These are phyloP conservation scores for Calonectria multiphialidica DNA, from an alignment of 2,329 filamentous ascomycete genomes.

Conservation along the genomic window DNA sequence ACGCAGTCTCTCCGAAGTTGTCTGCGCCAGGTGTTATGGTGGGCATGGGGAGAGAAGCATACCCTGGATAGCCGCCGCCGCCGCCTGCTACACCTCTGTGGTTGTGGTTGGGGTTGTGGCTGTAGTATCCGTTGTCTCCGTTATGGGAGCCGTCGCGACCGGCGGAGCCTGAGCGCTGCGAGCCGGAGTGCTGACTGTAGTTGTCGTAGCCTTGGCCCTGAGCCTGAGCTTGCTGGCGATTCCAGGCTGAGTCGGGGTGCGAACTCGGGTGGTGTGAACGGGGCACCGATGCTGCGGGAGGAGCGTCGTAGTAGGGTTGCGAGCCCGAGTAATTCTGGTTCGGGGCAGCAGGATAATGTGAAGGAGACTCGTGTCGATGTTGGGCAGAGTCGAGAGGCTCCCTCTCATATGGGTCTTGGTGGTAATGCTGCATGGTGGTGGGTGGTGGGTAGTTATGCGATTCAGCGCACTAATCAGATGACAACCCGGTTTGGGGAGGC, in stretches of 20 bases:
- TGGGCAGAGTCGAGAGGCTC: slow-evolving; percentile 48
- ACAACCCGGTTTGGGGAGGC: slow-evolving; percentile 18
- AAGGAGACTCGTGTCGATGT: slow-evolving; percentile 39
- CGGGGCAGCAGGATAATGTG: slow-evolving; percentile 35
- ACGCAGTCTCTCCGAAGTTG: slow-evolving; percentile 73
- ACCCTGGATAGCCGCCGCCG: slow-evolving; percentile 41
- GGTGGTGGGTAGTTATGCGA: slow-evolving; percentile 23
- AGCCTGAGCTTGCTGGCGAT: slow-evolving; percentile 30
- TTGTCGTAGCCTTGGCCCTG: slow-evolving; percentile 24
- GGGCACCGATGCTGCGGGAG: slow-evolving; percentile 24
- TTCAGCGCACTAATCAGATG: slow-evolving; percentile 25
- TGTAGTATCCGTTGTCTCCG: slow-evolving; percentile 40
- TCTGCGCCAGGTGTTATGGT: slow-evolving; percentile 73
- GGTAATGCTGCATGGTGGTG: slow-evolving; percentile 49
- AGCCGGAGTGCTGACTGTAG: slow-evolving; percentile 31
- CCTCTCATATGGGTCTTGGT: slow-evolving; percentile 50
- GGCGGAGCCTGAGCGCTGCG: slow-evolving; percentile 34
- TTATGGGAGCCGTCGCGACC: slow-evolving; percentile 37
- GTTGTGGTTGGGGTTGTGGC: slow-evolving; percentile 15
- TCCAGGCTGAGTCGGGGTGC: slow-evolving; percentile 42
- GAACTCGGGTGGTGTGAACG: slow-evolving; percentile 37
- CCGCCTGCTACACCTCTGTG: slow-evolving; percentile 26
- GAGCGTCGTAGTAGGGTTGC: slow-evolving; percentile 44
- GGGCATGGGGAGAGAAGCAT: slow-evolving; percentile 39
- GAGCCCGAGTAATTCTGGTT: slow-evolving; percentile 38